These are phyloP conservation scores for Solanum appendiculatum DNA, from an alignment of 257 asterid species.

Conservation along the genomic window DNA sequence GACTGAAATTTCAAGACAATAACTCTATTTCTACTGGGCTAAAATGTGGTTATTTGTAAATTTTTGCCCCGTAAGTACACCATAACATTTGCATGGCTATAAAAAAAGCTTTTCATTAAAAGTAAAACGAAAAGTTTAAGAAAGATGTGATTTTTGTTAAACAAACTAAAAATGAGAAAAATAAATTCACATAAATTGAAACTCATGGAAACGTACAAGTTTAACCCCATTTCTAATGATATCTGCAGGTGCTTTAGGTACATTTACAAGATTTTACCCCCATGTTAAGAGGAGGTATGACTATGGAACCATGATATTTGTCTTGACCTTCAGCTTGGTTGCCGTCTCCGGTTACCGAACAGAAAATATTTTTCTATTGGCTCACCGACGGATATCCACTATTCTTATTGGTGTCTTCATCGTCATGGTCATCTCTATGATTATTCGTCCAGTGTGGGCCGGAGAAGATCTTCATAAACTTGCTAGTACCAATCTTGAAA, in stretches of 20 bases:
- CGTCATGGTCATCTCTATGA: constrained; percentile 41
- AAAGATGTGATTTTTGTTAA: background rate
- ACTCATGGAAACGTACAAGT: background rate
- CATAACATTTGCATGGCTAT: background rate
- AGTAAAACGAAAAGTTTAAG: background rate
- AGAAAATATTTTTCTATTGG: constrained; percentile 28
- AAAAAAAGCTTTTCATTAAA: background rate
- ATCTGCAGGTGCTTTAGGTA: constrained; percentile 34
- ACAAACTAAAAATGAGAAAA: background rate
- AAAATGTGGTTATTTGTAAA: too few species aligned
- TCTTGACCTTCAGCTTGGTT: constrained; percentile 54
- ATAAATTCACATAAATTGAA: too few species aligned
- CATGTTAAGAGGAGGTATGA: constrained; percentile 51
- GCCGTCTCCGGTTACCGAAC: constrained; percentile 60
- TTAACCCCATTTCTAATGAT: background rate
- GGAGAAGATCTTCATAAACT: constrained; percentile 61
- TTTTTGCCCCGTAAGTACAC: background rate
- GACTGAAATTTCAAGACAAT: too few species aligned
- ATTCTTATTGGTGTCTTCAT: constrained; percentile 46
- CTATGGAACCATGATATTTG: constrained; percentile 58
- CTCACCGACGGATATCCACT: constrained; percentile 47
- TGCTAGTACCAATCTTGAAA: constrained; percentile 33
- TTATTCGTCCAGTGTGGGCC: constrained; percentile 73
- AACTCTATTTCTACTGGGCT: background rate
- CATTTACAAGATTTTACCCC: constrained; percentile 59